phyloP scores from a whole-genome alignment of 164 flowering plant genomes.

The Santalum album region DNA sequence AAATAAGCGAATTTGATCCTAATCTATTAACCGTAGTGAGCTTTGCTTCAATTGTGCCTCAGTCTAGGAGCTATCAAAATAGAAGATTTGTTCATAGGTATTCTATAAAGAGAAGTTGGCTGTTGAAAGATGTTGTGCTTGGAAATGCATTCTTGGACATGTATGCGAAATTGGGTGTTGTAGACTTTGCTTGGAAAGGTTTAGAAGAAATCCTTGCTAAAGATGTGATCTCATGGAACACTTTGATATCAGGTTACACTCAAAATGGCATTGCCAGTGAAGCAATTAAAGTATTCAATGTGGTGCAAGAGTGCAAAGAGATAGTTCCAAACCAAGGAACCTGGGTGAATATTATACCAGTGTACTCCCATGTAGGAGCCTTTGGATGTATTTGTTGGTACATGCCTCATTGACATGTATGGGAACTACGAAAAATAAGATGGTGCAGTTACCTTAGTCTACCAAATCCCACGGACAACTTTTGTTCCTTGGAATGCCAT shows the following conservation, averaged over 20 bases:
- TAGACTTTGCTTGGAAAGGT: conserved; percentile 30
- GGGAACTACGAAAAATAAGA: conserved; percentile 55
- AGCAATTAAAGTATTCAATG: conserved; percentile 31
- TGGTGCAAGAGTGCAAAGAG: conserved; percentile 28
- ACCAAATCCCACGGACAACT: conserved; percentile 26
- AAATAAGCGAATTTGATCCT: conserved; percentile 15
- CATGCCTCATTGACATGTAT: too few relatives aligned
- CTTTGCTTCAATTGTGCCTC: conserved; percentile 50
- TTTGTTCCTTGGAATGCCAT: conserved; percentile 46
- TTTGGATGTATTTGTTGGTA: conserved; percentile 42
- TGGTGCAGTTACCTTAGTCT: conserved; percentile 39
- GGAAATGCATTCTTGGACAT: conserved; percentile 66
- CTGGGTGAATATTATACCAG: conserved; percentile 57
- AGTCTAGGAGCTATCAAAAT: conserved; percentile 25
- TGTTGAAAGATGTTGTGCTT: too few relatives aligned
- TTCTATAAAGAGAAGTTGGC: conserved; percentile 36
- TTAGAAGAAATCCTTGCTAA: conserved; percentile 36
- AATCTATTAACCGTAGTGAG: conserved; percentile 60
- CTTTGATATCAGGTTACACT: too few relatives aligned
- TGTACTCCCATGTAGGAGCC: conserved; percentile 58
- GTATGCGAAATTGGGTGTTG: conserved; percentile 56
- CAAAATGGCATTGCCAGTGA: too few relatives aligned
- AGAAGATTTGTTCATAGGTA: conserved; percentile 43
- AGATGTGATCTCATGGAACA: conserved; percentile 55
- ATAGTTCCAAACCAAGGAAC: conserved; percentile 47